Evolutionary conservation across 345 rosid genomes (phyloP), one percentile per base, ranked within the genome.

Genomic region (Pistacia atlantica): DNA sequence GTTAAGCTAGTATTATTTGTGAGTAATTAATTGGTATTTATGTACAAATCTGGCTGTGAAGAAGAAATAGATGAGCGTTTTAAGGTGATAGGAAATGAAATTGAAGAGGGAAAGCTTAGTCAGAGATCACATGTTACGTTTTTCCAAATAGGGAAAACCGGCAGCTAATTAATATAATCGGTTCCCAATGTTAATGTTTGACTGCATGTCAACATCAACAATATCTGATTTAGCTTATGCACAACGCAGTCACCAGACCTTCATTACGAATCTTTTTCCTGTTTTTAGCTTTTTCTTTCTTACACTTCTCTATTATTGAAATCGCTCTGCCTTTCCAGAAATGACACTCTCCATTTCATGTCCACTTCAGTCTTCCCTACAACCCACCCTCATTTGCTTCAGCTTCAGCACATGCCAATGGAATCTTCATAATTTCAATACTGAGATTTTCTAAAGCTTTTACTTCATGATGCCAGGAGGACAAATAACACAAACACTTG

Each of bases 141-240:
- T 51, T 68, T 78, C 52, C 17, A 25, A 51, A 60, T 0, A 5
- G 31, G 74, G 81, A 33, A 65, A n/a, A n/a, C 13, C 28, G 52
- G 22, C 54, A 16, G 63, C 51, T 37, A 51, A n/a, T 67, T 71
- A 77, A 72, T 69, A 13, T 69, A 57, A 25, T 48, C 1, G 35
- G 63, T 51, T 5, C 17, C 57, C 57, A 14, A 1, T 17, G 1
- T 46, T 58, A 25, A 25, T 25, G 25, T 25, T 25, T 25, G 25
- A 25, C 25, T 0, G 25, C 25, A 25, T 37, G 73, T 78, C 77
- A 25, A 17, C 74, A 51, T 69, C 75, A 62, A 48, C 52, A 20
- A 25, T 69, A 20, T 77, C 79, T 64, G 70, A 77, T 69, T 62
- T 51, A 20, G 62, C 61, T 71, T 25, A 62, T 8, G 57, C 67